Evolutionary conservation across 2,329 filamentous ascomycete species (phyloP), one percentile per base, ranked within the genome.

Genomic region (Ascochyta pisi): DNA sequence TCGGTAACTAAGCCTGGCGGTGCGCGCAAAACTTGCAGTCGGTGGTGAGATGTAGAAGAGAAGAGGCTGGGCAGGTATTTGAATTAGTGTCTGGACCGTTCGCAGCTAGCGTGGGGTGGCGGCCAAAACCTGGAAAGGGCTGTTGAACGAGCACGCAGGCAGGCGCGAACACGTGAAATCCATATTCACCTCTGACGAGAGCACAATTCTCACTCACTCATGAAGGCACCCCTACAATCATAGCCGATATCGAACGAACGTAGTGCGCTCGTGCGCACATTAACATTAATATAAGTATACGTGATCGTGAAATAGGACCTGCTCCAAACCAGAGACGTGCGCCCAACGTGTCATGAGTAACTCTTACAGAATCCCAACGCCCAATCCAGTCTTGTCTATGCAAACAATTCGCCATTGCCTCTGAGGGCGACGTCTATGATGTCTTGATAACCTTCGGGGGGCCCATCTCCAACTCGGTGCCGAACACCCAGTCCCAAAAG

Each of bases 401-500:
- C 15, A 27, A 13, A 26, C n/a, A 9, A 16, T n/a, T n/a, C 24
- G 5, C 5, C 23, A 13, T 10, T 26, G 3, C 41, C n/a, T 12
- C 13, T 24, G 13, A 19, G 6, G 2, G 13, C 16, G 0, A 22
- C 12, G 22, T 35, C 55, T 51, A 72, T 13, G 57, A 64, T 8
- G 77, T 74, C 76, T 82, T 83, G 59, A 82, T 59, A 24, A 83
- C 76, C 76, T 83, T 82, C 4, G 80, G 71, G n/a, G 77, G 65
- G 44, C 69, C 73, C 65, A 80, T 79, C 50, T 82, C 77, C 48
- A 99, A 82, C 78, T 96, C 89, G 1, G 95, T 99, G 64, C 92
- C 92, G 73, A 99, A 99, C 6, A 99, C 79, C 45, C 80, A 81
- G 76, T 99, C 95, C 95, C 95, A 99, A 82, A 99, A 96, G 64